phyloP scores from a whole-genome alignment of 2,329 filamentous ascomycete genomes.

The Tolypocladium amazonense region DNA sequence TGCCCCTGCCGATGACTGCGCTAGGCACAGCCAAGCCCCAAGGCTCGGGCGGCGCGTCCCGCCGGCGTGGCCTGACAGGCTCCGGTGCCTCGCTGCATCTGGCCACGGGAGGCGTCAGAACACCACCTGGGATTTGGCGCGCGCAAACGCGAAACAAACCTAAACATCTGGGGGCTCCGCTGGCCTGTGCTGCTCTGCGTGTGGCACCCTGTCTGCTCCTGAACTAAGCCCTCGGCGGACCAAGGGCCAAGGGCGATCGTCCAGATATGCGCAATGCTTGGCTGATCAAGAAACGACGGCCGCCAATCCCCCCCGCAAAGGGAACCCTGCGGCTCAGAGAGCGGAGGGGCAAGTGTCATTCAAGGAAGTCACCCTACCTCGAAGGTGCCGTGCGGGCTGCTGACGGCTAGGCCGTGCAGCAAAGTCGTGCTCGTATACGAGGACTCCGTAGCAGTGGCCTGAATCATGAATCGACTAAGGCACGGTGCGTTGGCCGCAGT shows the following conservation, averaged over 20 bases:
- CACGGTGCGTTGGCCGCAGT: background rate
- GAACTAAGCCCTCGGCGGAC: background rate
- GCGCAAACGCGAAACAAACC: constrained; percentile 1
- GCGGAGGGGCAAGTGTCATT: background rate
- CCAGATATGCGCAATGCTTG: background rate
- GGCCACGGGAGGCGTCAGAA: background rate
- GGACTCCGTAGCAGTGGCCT: background rate
- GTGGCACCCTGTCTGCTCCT: background rate
- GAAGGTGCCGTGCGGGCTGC: background rate
- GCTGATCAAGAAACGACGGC: background rate
- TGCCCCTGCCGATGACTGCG: background rate
- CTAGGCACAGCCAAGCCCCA: background rate
- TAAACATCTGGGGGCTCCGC: background rate
- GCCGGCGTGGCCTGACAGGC: background rate
- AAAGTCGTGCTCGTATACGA: background rate
- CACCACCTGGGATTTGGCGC: background rate
- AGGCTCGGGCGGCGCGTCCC: background rate
- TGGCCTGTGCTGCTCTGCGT: background rate
- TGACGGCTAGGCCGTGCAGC: background rate
- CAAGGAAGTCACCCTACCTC: background rate
- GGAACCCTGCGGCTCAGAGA: background rate
- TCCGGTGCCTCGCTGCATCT: background rate
- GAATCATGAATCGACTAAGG: background rate
- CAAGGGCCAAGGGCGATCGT: background rate
- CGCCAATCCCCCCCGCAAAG: background rate